A percentile compares a stretch with the other conserved stretches of the same genome.
Evolutionary conservation across 768 basidiomycete species (phyloP).

Genomic region (Clathrus columnatus): DNA sequence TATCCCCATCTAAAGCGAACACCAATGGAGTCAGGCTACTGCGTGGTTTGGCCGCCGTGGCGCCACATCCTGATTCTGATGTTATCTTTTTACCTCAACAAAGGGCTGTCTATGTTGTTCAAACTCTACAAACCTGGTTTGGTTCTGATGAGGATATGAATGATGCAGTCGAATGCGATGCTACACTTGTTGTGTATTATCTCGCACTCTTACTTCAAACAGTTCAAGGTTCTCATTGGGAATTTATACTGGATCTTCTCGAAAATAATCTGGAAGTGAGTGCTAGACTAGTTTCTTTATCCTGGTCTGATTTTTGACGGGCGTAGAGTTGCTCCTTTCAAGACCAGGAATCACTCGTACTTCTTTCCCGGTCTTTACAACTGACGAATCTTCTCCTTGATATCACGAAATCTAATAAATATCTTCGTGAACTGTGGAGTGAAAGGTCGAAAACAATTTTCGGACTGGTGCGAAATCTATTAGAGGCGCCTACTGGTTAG

Average conservation of each 20-base stretch:
- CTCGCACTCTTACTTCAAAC: conserved; percentile 85
- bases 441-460: conserved; percentile 45
- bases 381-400: conserved; percentile 64
- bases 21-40: conserved; percentile 61
- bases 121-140: conserved; percentile 81
- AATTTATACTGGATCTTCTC: conserved; percentile 79
- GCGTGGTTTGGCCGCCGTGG: conserved; percentile 58
- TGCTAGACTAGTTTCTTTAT: background rate
- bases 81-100: conserved; percentile 77
- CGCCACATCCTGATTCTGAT: conserved; percentile 73
- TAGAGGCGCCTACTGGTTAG: conserved; percentile 46
- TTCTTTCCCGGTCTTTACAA: conserved; percentile 60
- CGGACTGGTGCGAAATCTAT: conserved; percentile 51
- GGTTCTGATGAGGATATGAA: conserved; percentile 50
- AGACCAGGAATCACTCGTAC: conserved; percentile 49
- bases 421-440: conserved; percentile 61
- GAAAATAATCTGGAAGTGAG: conserved; percentile 83
- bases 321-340: conserved; percentile 48
- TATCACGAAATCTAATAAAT: conserved; percentile 61
- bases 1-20: conserved; percentile 54
- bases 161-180: conserved; percentile 70
- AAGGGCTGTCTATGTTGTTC: conserved; percentile 80
- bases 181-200: conserved; percentile 64
- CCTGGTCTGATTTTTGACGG: background rate
- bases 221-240: conserved; percentile 85